Conservation (phyloP, 1,284 basidiomycete species). For the Pyrrhoderma noxium region DNA sequence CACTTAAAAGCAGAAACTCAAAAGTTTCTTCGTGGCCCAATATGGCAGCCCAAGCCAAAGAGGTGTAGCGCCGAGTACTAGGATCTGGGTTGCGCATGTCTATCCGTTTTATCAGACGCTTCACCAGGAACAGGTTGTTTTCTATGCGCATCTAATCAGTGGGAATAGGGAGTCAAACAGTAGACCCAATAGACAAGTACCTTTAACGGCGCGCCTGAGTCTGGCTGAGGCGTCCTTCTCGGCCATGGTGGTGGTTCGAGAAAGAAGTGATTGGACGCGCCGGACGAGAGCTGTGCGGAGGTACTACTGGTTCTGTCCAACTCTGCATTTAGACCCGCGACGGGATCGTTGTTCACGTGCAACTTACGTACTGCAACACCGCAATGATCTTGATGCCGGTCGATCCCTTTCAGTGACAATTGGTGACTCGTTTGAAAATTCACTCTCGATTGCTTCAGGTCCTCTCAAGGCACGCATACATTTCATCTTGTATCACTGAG, state of each 20-base stretch:
- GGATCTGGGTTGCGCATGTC: constrained; percentile 88
- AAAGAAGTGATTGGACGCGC: background rate
- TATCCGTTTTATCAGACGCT: constrained; percentile 69
- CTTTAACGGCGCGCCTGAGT: constrained; percentile 74
- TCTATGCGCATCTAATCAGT: constrained; percentile 42
- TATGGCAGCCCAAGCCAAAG: constrained; percentile 81
- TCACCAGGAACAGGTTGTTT: constrained; percentile 87
- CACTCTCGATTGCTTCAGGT: too few relatives aligned
- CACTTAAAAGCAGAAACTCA: constrained; percentile 74
- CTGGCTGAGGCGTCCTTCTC: constrained; percentile 73
- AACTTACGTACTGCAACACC: too few relatives aligned
- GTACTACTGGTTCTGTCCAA: background rate
- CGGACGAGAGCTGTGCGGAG: background rate
- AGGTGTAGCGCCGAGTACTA: constrained; percentile 67
- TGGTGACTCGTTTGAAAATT: too few relatives aligned
- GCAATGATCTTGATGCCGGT: too few relatives aligned
- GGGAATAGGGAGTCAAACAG: constrained; percentile 9
- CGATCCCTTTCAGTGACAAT: too few relatives aligned
- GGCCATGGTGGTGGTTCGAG: constrained; percentile 42
- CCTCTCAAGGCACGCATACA: constrained; percentile 8
- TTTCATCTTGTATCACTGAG: constrained; percentile 1
- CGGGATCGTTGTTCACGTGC: constrained; percentile 2
- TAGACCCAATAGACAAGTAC: constrained; percentile 28
- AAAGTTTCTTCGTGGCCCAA: constrained; percentile 84
- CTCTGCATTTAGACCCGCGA: background rate